A percentile compares a stretch with the other conserved stretches of the same genome.
These are phyloP conservation scores for Pseudoscleropodium purum DNA, from an alignment of 225 moss, liverwort and hornwort genomes.

Conservation along the genomic window DNA sequence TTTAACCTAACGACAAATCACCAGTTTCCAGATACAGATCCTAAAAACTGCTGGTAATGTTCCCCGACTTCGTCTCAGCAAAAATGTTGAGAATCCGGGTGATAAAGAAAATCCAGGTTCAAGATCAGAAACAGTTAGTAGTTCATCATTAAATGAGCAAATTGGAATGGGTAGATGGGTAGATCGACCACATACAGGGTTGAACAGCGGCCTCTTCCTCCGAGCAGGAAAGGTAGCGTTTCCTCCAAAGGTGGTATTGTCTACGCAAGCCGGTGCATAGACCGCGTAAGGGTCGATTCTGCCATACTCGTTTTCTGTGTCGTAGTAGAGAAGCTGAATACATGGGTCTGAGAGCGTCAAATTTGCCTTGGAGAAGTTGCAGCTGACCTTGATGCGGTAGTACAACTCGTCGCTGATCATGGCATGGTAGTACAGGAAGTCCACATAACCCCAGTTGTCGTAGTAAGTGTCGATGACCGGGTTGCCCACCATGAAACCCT, in stretches of 20 bases:
- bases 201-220: background rate
- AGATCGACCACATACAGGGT: constrained; percentile 6
- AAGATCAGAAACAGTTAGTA: background rate
- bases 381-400: background rate
- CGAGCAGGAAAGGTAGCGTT: background rate
- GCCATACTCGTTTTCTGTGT: constrained; percentile 22
- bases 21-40: background rate
- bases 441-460: constrained; percentile 33
- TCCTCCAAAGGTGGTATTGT: background rate
- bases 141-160: background rate
- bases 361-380: constrained; percentile 15
- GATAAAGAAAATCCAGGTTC: background rate
- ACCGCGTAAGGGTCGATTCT: constrained; percentile 42
- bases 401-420: constrained; percentile 57
- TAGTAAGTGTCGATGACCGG: constrained; percentile 15
- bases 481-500: constrained; percentile 71
- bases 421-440: constrained; percentile 62
- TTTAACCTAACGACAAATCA: background rate
- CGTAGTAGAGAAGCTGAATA: background rate
- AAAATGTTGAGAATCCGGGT: no score
- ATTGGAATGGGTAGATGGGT: background rate
- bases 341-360: background rate
- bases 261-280: constrained; percentile 33
- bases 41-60: background rate
- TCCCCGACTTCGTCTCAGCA: background rate